Base-by-base conservation (phyloP, 78 protist genomes). In the Isochrysis galbana region DNA sequence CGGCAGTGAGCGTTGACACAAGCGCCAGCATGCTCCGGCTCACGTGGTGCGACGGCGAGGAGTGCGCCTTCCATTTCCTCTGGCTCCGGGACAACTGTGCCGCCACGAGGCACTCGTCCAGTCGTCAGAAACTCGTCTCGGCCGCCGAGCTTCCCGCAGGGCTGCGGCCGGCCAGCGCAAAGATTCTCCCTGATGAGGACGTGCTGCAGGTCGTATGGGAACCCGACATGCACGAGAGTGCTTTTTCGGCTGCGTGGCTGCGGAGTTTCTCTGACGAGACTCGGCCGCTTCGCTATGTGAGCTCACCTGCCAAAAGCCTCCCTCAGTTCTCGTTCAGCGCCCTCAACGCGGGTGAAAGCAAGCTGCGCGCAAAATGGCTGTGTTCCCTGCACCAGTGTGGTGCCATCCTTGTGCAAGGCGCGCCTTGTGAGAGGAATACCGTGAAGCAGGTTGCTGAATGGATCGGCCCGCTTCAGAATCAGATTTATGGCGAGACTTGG, bases 51-150 rank as follows among this genome's bases (percentile, higher is more conserved):
- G 87, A 78, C n/a, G 87, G 48, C 14, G 2, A 7, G 34, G 51
- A 42, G 3, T 7, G 25, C 11, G 22, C 0, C 88, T 77, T 41
- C 10, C 89, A 90, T 74, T 4, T 39, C 14, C 26, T 91, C 34
- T 91, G 93, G 93, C 69, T 91, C 1, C 83, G 78, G 7, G 93
- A 91, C 89, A 45, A 91, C 89, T 91, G 93, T 89, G 82, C 87
- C 34, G 10, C 89, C 38, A 19, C 55, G 51, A 26, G 87, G 2
- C n/a, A 42, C n/a, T 19, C 87, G 32, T 1, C 51, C n/a, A 41
- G 26, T 11, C 51, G 88, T 11, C 93, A 91, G 89, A 91, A 91
- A 77, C 42, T 80, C 90, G 32, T 36, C 48, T 41, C n/a, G n/a
- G n/a, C n/a, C n/a, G n/a, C n/a, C n/a, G n/a, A n/a, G n/a, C n/a